Conservation (phyloP, 495 filamentous ascomycete species). For the Bathelium albidoporum region DNA sequence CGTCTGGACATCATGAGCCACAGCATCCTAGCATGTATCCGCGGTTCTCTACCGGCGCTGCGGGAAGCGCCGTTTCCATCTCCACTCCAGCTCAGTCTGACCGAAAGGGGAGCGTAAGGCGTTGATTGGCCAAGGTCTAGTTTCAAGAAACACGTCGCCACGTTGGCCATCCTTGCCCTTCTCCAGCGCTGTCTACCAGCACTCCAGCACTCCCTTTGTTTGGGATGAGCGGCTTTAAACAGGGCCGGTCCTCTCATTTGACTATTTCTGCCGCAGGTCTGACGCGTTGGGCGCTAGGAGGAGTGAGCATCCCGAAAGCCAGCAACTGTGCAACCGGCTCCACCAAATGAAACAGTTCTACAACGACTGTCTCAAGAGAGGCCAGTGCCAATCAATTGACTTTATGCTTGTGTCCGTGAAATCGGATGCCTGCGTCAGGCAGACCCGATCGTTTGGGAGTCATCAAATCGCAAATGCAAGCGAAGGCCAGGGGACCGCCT, state of each 20-base stretch:
- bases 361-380: background rate
- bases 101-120: background rate
- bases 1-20: background rate
- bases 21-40: background rate
- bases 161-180: constrained; percentile 1
- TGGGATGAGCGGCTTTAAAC: background rate
- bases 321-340: background rate
- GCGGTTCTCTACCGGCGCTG: background rate
- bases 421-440: background rate
- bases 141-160: constrained; percentile 6
- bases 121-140: background rate
- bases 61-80: constrained; percentile 1
- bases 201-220: background rate
- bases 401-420: constrained; percentile 1
- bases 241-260: background rate
- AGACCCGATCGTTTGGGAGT: constrained; percentile 3
- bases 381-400: background rate
- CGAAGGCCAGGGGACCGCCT: background rate
- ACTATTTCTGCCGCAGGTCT: background rate
- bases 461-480: background rate
- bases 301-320: background rate
- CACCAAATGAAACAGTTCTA: constrained; percentile 3
- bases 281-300: constrained; percentile 1
- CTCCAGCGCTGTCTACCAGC: background rate
- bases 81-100: background rate